Conservation (phyloP, 164 flowering plant species). For the Akebia trifoliata region DNA sequence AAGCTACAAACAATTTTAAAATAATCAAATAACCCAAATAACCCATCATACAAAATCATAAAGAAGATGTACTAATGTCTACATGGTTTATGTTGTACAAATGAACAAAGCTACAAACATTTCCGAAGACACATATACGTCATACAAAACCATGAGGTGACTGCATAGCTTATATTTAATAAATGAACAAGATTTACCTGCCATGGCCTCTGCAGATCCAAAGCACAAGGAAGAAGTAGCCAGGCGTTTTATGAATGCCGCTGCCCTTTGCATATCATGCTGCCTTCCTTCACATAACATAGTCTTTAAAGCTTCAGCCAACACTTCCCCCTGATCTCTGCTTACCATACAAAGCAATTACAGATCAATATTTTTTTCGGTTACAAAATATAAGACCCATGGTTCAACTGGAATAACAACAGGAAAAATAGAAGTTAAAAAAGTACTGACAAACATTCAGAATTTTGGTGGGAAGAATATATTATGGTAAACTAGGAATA, state of each 20-base stretch:
- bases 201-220: slow-evolving; percentile 89
- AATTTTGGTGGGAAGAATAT: background rate
- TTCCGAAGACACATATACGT: too few species aligned
- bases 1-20: slow-evolving; percentile 41
- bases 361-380: background rate
- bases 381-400: background rate
- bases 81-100: background rate
- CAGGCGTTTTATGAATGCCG: slow-evolving; percentile 87
- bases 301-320: slow-evolving; percentile 83
- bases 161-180: background rate
- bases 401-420: too few species aligned
- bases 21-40: background rate
- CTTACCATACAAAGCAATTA: background rate
- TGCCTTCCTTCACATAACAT: slow-evolving; percentile 94
- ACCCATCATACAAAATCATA: background rate
- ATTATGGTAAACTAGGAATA: background rate
- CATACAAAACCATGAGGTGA: too few species aligned
- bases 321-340: slow-evolving; percentile 79
- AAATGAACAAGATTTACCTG: slow-evolving; percentile 40
- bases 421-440: too few species aligned
- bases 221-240: slow-evolving; percentile 76
- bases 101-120: too few species aligned
- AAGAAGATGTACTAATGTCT: background rate
- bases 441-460: background rate
- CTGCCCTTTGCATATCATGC: slow-evolving; percentile 96